Conservation (phyloP, 441 rosid species). For the Raphanus hybrid region DNA sequence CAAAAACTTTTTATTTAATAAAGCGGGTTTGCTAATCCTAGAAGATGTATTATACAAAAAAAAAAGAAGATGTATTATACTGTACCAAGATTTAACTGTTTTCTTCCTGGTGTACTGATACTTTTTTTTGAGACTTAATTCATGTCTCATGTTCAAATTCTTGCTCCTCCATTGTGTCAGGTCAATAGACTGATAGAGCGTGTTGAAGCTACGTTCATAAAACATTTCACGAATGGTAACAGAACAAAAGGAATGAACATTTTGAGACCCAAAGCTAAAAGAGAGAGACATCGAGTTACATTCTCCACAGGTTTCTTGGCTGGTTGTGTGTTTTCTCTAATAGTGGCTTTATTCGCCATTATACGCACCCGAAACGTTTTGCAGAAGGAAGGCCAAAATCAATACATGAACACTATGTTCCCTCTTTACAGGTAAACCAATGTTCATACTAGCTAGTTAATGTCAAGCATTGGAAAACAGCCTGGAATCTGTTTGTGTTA, state of each 20-base stretch:
- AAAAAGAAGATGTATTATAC: too few relatives aligned
- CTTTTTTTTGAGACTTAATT: too few relatives aligned
- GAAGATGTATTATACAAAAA: too few relatives aligned
- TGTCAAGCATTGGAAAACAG: not conserved
- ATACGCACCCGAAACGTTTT: constrained; percentile 53
- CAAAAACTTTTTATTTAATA: too few relatives aligned
- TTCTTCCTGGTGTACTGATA: not conserved
- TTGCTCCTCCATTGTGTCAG: constrained; percentile 20
- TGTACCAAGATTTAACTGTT: too few relatives aligned
- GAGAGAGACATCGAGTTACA: constrained; percentile 40
- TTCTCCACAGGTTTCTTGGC: constrained; percentile 55
- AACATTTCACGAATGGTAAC: constrained; percentile 49
- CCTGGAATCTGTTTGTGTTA: not conserved
- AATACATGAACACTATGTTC: constrained; percentile 69
- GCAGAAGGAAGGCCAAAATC: constrained; percentile 32
- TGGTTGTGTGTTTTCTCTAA: constrained; percentile 63
- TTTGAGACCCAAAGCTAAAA: constrained; percentile 45
- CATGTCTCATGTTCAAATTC: not conserved
- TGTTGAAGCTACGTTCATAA: constrained; percentile 50
- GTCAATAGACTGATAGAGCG: constrained; percentile 47
- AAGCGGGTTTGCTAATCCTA: too few relatives aligned
- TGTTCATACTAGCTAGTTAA: not conserved
- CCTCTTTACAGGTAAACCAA: constrained; percentile 63
- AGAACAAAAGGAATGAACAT: constrained; percentile 45
- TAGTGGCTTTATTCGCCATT: constrained; percentile 51